Percentiles rank a stretch among this genome's conserved stretches.
phyloP scores from a whole-genome alignment of 352 stramenopile genomes.

The Pythium vanterpoolii region DNA sequence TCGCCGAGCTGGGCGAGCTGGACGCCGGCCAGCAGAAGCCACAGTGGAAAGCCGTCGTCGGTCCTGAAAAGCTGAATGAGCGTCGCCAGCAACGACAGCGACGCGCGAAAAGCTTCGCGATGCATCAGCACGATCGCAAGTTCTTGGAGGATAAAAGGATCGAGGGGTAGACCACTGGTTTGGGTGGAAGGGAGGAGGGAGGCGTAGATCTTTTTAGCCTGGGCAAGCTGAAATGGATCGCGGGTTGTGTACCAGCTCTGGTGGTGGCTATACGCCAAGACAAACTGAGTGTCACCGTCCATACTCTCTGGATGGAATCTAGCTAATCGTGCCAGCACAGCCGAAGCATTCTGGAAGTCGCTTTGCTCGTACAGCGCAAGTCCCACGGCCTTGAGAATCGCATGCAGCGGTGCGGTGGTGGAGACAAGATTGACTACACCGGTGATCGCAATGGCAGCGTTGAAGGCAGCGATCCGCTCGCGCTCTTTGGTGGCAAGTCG shows the following conservation, averaged over 20 bases:
- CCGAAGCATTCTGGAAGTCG: slow-evolving; percentile 61
- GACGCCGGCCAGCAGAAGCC: slow-evolving; percentile 55
- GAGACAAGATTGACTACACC: neutral
- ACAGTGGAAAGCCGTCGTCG: slow-evolving; percentile 42
- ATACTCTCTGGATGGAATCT: neutral
- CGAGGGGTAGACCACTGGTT: slow-evolving; percentile 2
- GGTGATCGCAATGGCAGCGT: slow-evolving; percentile 15
- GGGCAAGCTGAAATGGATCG: slow-evolving; percentile 44
- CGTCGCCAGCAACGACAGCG: slow-evolving; percentile 48
- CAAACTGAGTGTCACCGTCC: slow-evolving; percentile 13
- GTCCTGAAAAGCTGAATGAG: slow-evolving; percentile 58
- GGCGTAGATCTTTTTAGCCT: slow-evolving; percentile 49
- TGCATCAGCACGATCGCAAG: slow-evolving; percentile 66
- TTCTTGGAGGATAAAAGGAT: slow-evolving; percentile 56
- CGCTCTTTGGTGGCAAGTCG: slow-evolving; percentile 43
- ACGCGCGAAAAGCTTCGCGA: slow-evolving; percentile 38
- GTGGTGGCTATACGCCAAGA: slow-evolving; percentile 64
- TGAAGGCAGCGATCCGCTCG: slow-evolving; percentile 27
- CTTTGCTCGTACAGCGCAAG: slow-evolving; percentile 35
- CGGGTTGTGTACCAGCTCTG: slow-evolving; percentile 62
- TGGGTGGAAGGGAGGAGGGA: slow-evolving; percentile 15
- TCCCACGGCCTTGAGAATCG: slow-evolving; percentile 40
- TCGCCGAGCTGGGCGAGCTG: slow-evolving; percentile 56
- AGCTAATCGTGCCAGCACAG: slow-evolving; percentile 37
- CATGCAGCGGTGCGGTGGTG: slow-evolving; percentile 21